Conservation (phyloP, 345 rosid genomes). For the Psidium guajava region DNA sequence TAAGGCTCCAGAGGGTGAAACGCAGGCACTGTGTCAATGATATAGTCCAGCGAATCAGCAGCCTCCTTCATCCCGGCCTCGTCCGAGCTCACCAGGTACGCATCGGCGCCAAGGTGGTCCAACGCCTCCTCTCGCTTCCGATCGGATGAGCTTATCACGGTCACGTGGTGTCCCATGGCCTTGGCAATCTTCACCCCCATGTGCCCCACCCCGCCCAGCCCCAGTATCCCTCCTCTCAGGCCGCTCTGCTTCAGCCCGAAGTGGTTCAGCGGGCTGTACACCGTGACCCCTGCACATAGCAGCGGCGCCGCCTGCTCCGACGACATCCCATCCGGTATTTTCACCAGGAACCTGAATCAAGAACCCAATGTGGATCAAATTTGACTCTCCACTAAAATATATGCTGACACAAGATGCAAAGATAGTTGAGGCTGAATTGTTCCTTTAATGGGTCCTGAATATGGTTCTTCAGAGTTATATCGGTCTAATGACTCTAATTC, state of each 20-base stretch:
- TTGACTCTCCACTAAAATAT: not conserved
- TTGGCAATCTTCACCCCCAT: constrained; percentile 96
- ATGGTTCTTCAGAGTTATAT: not conserved
- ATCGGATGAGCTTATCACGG: constrained; percentile 91
- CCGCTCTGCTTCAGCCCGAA: constrained; percentile 59
- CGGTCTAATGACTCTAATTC: not conserved
- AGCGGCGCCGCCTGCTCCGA: constrained; percentile 85
- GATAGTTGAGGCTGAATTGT: not conserved
- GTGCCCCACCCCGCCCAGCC: constrained; percentile 96
- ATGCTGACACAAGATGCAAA: not conserved
- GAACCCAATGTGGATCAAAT: not conserved
- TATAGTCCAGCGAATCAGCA: constrained; percentile 73
- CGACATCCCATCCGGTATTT: constrained; percentile 78
- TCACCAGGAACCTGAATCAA: constrained; percentile 54
- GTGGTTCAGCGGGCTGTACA: constrained; percentile 79
- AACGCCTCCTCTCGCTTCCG: constrained; percentile 76
- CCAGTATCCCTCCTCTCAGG: constrained; percentile 75
- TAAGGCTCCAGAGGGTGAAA: constrained; percentile 78
- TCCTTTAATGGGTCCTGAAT: not conserved
- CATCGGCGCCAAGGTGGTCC: constrained; percentile 79
- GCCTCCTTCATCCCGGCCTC: constrained; percentile 36
- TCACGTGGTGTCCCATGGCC: constrained; percentile 92
- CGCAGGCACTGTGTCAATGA: constrained; percentile 85
- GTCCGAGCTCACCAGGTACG: constrained; percentile 75
- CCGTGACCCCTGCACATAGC: constrained; percentile 82